A percentile compares a stretch with the other conserved stretches of the same genome.
phyloP scores from a whole-genome alignment of 371 early-diverging fungal genomes.

The Mycotypha africana region DNA sequence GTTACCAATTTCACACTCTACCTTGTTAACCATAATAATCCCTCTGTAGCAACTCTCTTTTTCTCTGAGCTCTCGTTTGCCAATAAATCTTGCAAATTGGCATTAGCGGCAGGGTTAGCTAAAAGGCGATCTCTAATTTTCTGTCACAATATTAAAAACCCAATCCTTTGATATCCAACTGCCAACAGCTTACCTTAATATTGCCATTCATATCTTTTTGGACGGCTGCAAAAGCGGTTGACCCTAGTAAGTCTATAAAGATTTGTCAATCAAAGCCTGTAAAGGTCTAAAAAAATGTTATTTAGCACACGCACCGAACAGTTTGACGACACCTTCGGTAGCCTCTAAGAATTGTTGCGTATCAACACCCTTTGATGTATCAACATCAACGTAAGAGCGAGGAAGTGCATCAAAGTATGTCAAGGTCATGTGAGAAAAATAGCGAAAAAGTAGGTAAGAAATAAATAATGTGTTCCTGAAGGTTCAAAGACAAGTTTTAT shows the following conservation, averaged over 20 bases:
- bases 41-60: slow-evolving; percentile 83
- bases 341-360: slow-evolving; percentile 83
- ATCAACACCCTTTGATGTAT: slow-evolving; percentile 68
- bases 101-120: slow-evolving; percentile 60
- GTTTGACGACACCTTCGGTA: slow-evolving; percentile 72
- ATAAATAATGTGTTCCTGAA: too few species aligned
- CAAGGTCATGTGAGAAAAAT: too few species aligned
- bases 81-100: slow-evolving; percentile 80
- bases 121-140: slow-evolving; percentile 78
- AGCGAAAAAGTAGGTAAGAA: too few species aligned
- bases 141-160: slow-evolving; percentile 27
- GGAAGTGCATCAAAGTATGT: slow-evolving; percentile 65
- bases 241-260: slow-evolving; percentile 58
- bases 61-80: slow-evolving; percentile 67
- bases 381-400: slow-evolving; percentile 68
- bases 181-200: slow-evolving; percentile 56
- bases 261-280: not conserved
- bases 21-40: slow-evolving; percentile 92
- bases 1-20: too few species aligned
- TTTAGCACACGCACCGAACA: slow-evolving; percentile 73
- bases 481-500: too few species aligned
- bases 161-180: not conserved
- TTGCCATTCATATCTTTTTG: slow-evolving; percentile 90
- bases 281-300: not conserved
- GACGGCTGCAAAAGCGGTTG: slow-evolving; percentile 78